These are phyloP conservation scores for Calendula officinalis DNA, from an alignment of 129 eudicot genomes.

Conservation along the genomic window DNA sequence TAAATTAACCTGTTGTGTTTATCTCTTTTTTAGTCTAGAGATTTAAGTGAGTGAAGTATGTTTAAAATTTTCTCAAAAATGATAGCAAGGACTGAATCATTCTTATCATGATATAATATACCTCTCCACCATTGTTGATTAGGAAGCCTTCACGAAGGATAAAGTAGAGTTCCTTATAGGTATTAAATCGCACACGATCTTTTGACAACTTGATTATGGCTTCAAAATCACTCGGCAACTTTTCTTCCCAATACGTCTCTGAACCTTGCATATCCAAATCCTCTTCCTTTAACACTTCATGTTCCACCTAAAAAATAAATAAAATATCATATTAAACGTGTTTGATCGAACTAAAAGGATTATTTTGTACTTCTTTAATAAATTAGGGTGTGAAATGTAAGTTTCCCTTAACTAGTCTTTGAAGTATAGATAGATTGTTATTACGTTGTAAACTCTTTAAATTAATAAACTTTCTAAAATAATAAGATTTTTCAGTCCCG, in stretches of 20 bases:
- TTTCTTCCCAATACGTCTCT: not conserved
- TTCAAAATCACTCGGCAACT: not conserved
- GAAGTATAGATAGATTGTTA: too few relatives aligned
- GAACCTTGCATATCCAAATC: not conserved
- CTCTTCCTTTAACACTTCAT: not conserved
- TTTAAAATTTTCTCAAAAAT: not conserved
- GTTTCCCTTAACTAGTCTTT: too few relatives aligned
- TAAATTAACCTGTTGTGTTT: too few relatives aligned
- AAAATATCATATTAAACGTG: too few relatives aligned
- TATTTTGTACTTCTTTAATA: too few relatives aligned
- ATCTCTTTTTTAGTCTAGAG: not conserved
- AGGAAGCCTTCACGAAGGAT: not conserved
- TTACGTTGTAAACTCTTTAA: too few relatives aligned
- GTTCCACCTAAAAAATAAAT: conserved; percentile 1
- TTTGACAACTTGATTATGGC: not conserved
- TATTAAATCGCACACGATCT: not conserved
- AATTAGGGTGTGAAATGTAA: too few relatives aligned
- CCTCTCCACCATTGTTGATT: not conserved
- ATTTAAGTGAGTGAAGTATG: not conserved
- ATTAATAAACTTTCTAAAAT: too few relatives aligned
- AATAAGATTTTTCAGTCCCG: too few relatives aligned
- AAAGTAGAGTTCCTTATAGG: not conserved
- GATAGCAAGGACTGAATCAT: not conserved
- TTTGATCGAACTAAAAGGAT: too few relatives aligned
- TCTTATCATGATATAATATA: not conserved